Evolutionary conservation across 2,329 filamentous ascomycete genomes (phyloP).

Genomic region (Colletotrichum sp.): DNA sequence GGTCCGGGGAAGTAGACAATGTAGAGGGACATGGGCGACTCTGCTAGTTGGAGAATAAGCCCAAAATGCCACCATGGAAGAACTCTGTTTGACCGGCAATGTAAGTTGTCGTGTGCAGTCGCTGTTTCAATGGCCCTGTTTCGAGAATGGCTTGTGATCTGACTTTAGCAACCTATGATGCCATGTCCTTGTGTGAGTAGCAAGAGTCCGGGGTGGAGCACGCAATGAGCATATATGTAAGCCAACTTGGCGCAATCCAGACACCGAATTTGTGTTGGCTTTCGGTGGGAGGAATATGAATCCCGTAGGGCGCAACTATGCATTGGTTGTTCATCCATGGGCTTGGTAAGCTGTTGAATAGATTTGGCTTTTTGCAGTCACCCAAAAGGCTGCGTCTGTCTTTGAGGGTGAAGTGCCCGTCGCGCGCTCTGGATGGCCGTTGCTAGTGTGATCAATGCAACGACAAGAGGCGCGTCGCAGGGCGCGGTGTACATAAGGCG

Average conservation of each 20-base stretch:
- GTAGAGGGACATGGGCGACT: conserved; percentile 2
- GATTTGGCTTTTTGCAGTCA: not conserved
- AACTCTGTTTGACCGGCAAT: not conserved
- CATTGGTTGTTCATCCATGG: not conserved
- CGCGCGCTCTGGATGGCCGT: not conserved
- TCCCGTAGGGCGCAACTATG: not conserved
- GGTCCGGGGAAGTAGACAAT: not conserved
- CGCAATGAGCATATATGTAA: not conserved
- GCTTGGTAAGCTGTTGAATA: not conserved
- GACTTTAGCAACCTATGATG: not conserved
- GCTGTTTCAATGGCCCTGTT: not conserved
- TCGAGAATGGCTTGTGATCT: not conserved
- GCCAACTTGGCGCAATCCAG: not conserved
- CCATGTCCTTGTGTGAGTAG: not conserved
- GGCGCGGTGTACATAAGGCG: not conserved
- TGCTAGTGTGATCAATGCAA: not conserved
- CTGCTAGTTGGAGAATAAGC: not conserved
- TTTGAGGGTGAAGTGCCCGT: not conserved
- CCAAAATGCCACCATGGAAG: not conserved
- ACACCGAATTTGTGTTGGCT: not conserved
- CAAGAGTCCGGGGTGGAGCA: not conserved
- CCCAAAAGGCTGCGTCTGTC: not conserved
- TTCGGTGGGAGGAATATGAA: not conserved
- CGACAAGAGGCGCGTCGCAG: conserved; percentile 12
- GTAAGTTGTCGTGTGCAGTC: not conserved